Evolutionary conservation across 176 grass and related monocot genomes (phyloP).

Genomic region (Typha latifolia): DNA sequence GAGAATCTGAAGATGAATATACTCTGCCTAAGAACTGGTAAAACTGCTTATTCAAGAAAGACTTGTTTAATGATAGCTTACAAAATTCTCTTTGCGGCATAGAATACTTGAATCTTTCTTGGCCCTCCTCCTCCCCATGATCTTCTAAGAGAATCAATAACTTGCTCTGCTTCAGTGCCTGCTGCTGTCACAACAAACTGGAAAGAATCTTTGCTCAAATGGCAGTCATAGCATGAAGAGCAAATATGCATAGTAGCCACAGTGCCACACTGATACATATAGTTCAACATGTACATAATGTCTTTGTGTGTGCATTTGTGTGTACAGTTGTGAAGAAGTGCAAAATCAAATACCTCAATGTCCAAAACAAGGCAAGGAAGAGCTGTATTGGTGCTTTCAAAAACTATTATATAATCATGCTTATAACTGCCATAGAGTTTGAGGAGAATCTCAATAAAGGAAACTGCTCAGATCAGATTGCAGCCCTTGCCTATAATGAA

Average conservation of each 20-base stretch:
- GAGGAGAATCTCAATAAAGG: too few relatives aligned
- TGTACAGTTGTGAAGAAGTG: conserved; percentile 1
- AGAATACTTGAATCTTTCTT: conserved; percentile 76
- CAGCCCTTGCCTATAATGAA: too few relatives aligned
- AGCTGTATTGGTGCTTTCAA: not conserved
- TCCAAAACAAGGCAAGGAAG: conserved; percentile 7
- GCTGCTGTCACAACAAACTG: conserved; percentile 92
- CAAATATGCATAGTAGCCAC: too few relatives aligned
- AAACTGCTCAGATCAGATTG: too few relatives aligned
- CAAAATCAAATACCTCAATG: conserved; percentile 13
- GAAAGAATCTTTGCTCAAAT: conserved; percentile 18
- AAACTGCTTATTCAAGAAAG: not conserved
- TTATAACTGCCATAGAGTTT: too few relatives aligned
- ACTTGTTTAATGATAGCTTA: conserved; percentile 29
- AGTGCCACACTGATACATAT: too few relatives aligned
- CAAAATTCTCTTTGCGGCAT: conserved; percentile 60
- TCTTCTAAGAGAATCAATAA: conserved; percentile 45
- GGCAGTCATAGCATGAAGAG: not conserved
- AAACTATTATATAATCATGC: too few relatives aligned
- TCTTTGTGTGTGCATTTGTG: not conserved
- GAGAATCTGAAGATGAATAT: not conserved
- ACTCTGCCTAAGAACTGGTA: conserved; percentile 1
- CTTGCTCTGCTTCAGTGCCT: conserved; percentile 57
- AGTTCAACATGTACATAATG: not conserved
- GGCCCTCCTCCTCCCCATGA: conserved; percentile 52